Evolutionary conservation across 2,329 filamentous ascomycete species (phyloP).

Genomic region (Cadophora luteo-olivacea): DNA sequence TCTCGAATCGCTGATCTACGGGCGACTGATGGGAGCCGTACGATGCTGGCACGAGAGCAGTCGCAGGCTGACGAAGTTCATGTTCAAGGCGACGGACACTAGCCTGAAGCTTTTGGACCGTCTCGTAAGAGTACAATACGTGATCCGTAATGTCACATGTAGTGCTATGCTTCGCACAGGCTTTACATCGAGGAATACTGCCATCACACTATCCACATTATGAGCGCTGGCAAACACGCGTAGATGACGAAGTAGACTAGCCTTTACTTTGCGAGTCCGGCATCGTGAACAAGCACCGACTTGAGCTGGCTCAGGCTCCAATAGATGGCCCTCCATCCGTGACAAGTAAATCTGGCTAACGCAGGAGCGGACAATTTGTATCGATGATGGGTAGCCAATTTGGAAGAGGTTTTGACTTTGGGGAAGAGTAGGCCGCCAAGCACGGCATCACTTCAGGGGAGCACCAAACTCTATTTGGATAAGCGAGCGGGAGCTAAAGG

Average conservation of each 20-base stretch:
- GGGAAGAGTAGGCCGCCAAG: background rate
- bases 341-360: background rate
- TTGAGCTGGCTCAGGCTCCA: background rate
- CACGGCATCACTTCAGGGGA: background rate
- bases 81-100: background rate
- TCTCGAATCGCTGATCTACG: background rate
- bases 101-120: slow-evolving; percentile 3
- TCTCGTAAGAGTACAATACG: slow-evolving; percentile 8
- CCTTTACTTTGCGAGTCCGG: slow-evolving; percentile 8
- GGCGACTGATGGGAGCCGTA: background rate
- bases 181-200: background rate
- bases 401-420: background rate
- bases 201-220: background rate
- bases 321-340: background rate
- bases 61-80: background rate
- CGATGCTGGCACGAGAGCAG: background rate
- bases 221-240: background rate
- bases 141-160: slow-evolving; percentile 12
- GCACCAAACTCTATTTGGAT: background rate
- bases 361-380: background rate
- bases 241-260: background rate
- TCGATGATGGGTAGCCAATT: background rate
- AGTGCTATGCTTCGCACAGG: slow-evolving; percentile 12
- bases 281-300: slow-evolving; percentile 3
- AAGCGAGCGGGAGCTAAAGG: slow-evolving; percentile 3